These are phyloP conservation scores for Dactylis glomerata DNA, from an alignment of 176 grass and related monocot genomes.

Conservation along the genomic window DNA sequence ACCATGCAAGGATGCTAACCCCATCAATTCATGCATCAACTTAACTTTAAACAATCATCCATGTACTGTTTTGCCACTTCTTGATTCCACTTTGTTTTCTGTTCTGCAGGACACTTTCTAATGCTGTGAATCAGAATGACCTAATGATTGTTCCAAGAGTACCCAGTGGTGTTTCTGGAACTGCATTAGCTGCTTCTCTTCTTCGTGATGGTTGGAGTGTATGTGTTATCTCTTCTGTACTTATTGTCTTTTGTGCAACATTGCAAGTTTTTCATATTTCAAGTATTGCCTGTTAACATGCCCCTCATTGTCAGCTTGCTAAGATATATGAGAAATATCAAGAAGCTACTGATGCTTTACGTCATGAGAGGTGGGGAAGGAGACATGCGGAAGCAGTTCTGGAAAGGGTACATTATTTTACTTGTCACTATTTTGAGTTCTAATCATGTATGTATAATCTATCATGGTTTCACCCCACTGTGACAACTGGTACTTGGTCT, in stretches of 20 bases:
- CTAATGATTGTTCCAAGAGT: conserved; percentile 73
- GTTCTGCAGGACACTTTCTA: conserved; percentile 51
- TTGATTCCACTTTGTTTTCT: background rate
- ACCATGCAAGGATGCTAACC: background rate
- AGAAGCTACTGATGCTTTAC: conserved; percentile 92
- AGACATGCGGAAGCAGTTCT: conserved; percentile 89
- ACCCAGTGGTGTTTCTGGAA: conserved; percentile 85
- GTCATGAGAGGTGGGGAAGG: conserved; percentile 82
- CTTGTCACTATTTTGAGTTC: conserved; percentile 6
- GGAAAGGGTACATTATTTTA: conserved; percentile 63
- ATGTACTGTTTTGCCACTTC: background rate
- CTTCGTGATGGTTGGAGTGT: conserved; percentile 98
- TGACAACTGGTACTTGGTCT: background rate
- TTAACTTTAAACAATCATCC: background rate
- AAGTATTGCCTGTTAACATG: conserved; percentile 28
- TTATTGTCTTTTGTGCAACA: conserved; percentile 1
- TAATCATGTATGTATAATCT: background rate
- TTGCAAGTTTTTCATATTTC: conserved; percentile 19
- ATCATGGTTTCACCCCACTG: conserved; percentile 3
- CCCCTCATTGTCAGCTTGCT: conserved; percentile 55
- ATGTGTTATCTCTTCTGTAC: conserved; percentile 29
- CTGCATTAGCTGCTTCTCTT: conserved; percentile 94
- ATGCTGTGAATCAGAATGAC: conserved; percentile 44
- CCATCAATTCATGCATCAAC: background rate
- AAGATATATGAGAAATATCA: conserved; percentile 99